Percentiles rank a stretch among this genome's conserved stretches.
Evolutionary conservation across 83 land plant species (phyloP).

Genomic region (Picea abies): DNA sequence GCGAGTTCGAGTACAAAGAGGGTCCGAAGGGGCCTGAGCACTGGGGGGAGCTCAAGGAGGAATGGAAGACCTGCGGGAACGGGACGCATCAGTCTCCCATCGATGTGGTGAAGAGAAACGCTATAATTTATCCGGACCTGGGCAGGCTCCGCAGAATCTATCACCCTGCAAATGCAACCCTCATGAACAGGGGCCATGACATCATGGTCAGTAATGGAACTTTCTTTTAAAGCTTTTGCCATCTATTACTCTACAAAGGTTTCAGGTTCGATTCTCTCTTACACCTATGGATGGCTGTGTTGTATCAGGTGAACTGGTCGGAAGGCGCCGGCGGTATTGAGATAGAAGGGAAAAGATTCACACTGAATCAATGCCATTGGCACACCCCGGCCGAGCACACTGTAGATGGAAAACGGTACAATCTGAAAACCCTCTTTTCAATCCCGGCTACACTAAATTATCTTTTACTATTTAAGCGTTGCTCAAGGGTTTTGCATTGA

Average conservation of each 20-base stretch:
- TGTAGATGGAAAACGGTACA: conserved; percentile 39
- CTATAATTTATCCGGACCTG: not conserved
- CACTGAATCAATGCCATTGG: conserved; percentile 37
- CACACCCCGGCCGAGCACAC: conserved; percentile 52
- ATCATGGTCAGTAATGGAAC: conserved; percentile 19
- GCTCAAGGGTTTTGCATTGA: not conserved
- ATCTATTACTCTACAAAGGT: too few species aligned
- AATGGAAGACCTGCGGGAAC: conserved; percentile 20
- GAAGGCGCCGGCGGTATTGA: conserved; percentile 25
- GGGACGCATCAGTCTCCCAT: conserved; percentile 18
- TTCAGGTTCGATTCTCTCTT: not conserved
- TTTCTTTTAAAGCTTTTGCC: not conserved
- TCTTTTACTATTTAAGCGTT: not conserved
- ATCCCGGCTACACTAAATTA: too few species aligned
- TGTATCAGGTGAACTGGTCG: not conserved
- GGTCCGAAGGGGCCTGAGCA: conserved; percentile 19
- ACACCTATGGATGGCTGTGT: not conserved
- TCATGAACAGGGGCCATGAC: conserved; percentile 41
- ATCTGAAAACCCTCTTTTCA: not conserved
- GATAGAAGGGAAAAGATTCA: conserved; percentile 35
- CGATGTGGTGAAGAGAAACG: conserved; percentile 20
- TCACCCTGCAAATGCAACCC: conserved; percentile 29
- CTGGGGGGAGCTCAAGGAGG: conserved; percentile 15
- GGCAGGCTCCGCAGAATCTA: conserved; percentile 28
- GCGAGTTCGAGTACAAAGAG: conserved; percentile 2